phyloP scores from a whole-genome alignment of 164 flowering plant species.

The Vitis riparia region DNA sequence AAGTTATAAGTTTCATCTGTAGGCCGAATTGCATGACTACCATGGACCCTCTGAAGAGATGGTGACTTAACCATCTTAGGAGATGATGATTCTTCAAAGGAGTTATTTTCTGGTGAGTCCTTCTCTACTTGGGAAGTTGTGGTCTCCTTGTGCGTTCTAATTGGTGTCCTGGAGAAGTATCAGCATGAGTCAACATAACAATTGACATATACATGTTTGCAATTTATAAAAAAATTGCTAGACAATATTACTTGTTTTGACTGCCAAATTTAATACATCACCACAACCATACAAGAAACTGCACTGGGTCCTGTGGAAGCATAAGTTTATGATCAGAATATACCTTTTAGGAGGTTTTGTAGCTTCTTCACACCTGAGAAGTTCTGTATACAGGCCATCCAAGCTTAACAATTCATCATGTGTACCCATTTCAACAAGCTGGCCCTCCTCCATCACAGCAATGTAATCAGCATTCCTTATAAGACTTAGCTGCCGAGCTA shows the following conservation, averaged over 20 bases:
- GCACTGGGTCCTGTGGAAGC: neutral
- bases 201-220: neutral
- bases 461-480: constrained; percentile 96
- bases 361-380: constrained; percentile 80
- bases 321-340: neutral
- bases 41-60: constrained; percentile 80
- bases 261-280: too few species aligned
- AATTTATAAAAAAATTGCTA: neutral
- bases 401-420: constrained; percentile 80
- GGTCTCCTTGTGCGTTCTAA: constrained; percentile 61
- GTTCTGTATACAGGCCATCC: constrained; percentile 92
- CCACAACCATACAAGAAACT: too few species aligned
- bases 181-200: too few species aligned
- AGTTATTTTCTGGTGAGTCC: constrained; percentile 73
- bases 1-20: constrained; percentile 49
- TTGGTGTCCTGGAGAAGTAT: constrained; percentile 64
- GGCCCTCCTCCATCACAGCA: constrained; percentile 99
- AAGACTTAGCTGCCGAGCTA: constrained; percentile 90
- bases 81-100: constrained; percentile 80
- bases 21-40: constrained; percentile 42
- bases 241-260: neutral
- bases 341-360: constrained; percentile 74
- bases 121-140: constrained; percentile 78
- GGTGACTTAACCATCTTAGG: constrained; percentile 86
- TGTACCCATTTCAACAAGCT: constrained; percentile 98